Base-by-base conservation (phyloP, 108 stramenopile genomes). In the Cyclostephanos invisitatus region DNA sequence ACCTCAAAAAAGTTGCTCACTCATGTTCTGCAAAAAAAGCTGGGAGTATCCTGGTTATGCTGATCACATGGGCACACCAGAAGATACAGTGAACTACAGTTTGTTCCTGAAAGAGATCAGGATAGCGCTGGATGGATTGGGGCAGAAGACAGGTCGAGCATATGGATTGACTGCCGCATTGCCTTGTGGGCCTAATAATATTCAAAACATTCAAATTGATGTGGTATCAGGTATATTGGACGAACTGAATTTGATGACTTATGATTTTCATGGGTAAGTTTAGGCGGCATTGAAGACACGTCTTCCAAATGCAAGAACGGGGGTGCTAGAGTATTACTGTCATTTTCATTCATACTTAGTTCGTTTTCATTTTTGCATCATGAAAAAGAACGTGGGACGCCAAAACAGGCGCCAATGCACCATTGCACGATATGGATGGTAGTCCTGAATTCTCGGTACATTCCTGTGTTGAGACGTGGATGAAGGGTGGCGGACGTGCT, bases 241-340 rank as follows among this genome's bases (percentile, higher is more conserved):
- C 38, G 80, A 81, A 53, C 62, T 81, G 57, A 77, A 77, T 32
- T 72, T 81, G n/a, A 81, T 81, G 75, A 73, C 80, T 14, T 81
- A 67, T 56, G 80, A 81, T 70, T 77, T 81, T 29, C 72, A 79
- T 25, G 68, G 80, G 75, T 75, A 59, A 68, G 37, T 53, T 36
- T 29, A 14, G 7, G n/a, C n/a, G n/a, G n/a, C n/a, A n/a, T n/a
- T n/a, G n/a, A n/a, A n/a, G n/a, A n/a, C n/a, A n/a, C n/a, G n/a
- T n/a, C n/a, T n/a, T n/a, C n/a, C n/a, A n/a, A n/a, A n/a, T n/a
- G n/a, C n/a, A n/a, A n/a, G n/a, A n/a, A n/a, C n/a, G n/a, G n/a
- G n/a, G n/a, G n/a, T n/a, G n/a, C n/a, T n/a, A n/a, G n/a, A n/a
- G n/a, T n/a, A n/a, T n/a, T n/a, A n/a, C n/a, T n/a, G n/a, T n/a